Percentiles rank a stretch among this genome's conserved stretches.
Conservation (phyloP, 2,329 filamentous ascomycete genomes). For the Pseudohalonectria lignicola region DNA sequence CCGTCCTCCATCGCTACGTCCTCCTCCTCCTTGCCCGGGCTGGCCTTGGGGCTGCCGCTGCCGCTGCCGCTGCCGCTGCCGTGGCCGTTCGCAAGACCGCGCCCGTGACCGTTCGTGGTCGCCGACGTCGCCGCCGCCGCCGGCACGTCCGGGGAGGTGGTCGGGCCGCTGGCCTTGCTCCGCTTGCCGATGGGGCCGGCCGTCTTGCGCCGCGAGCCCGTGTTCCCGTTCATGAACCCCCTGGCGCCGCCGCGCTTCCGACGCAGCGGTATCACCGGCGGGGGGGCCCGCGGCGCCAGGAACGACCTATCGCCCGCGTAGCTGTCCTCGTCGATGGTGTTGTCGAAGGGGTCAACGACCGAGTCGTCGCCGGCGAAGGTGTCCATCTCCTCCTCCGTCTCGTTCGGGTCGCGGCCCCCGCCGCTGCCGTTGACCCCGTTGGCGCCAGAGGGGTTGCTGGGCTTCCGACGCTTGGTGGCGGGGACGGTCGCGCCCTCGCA, state of each 20-base stretch:
- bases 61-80: conserved; percentile 4
- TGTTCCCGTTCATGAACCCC: too few relatives aligned
- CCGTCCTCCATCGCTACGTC: conserved; percentile 8
- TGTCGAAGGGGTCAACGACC: neutral
- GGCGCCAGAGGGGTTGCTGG: conserved; percentile 5
- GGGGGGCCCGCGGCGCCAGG: neutral
- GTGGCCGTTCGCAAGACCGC: conserved; percentile 4
- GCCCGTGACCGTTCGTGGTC: conserved; percentile 11
- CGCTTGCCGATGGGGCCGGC: too few relatives aligned
- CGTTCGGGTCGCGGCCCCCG: conserved; percentile 18
- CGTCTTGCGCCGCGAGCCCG: too few relatives aligned
- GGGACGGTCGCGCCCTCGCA: conserved; percentile 32
- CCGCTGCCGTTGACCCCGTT: too few relatives aligned
- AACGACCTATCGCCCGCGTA: conserved; percentile 1
- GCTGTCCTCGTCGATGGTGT: neutral
- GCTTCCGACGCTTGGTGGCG: conserved; percentile 28
- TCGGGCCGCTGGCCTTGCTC: neutral
- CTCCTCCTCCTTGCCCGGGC: conserved; percentile 19
- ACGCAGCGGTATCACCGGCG: too few relatives aligned
- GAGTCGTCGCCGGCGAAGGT: neutral
- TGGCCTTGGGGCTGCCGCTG: neutral
- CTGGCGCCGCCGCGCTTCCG: too few relatives aligned
- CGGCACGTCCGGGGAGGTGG: neutral
- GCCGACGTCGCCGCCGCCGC: conserved; percentile 7
- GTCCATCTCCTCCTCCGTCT: conserved; percentile 17